phyloP scores from a whole-genome alignment of 2,329 filamentous ascomycete genomes.

The Talaromyces sp. region DNA sequence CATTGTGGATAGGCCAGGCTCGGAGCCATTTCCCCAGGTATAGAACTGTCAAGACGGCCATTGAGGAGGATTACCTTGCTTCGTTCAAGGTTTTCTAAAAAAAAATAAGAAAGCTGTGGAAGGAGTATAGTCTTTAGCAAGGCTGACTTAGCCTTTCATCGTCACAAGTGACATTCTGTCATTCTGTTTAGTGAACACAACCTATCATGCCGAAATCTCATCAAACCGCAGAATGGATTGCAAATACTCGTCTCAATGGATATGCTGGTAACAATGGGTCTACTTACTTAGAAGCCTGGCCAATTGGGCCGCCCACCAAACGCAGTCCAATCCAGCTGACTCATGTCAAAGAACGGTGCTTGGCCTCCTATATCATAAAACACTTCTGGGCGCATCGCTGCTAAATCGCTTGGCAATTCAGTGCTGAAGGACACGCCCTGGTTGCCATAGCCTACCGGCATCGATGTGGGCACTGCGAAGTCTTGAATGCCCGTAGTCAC shows the following conservation, averaged over 20 bases:
- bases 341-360: background rate
- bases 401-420: background rate
- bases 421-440: background rate
- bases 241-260: too few relatives aligned
- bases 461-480: background rate
- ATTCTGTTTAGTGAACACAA: too few relatives aligned
- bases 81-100: too few relatives aligned
- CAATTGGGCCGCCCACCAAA: conserved; percentile 3
- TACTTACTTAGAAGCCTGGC: background rate
- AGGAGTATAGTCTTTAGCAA: too few relatives aligned
- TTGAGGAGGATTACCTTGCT: background rate
- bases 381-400: background rate
- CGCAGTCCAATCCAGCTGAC: conserved; percentile 6
- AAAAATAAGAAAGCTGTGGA: too few relatives aligned
- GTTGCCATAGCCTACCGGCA: background rate
- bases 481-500: background rate
- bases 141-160: too few relatives aligned
- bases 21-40: too few relatives aligned
- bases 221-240: too few relatives aligned
- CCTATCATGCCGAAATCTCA: too few relatives aligned
- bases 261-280: too few relatives aligned
- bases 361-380: background rate
- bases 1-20: background rate
- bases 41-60: background rate
- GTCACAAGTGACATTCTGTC: too few relatives aligned